phyloP scores from a whole-genome alignment of 495 filamentous ascomycete genomes.

The Niebla homalea region DNA sequence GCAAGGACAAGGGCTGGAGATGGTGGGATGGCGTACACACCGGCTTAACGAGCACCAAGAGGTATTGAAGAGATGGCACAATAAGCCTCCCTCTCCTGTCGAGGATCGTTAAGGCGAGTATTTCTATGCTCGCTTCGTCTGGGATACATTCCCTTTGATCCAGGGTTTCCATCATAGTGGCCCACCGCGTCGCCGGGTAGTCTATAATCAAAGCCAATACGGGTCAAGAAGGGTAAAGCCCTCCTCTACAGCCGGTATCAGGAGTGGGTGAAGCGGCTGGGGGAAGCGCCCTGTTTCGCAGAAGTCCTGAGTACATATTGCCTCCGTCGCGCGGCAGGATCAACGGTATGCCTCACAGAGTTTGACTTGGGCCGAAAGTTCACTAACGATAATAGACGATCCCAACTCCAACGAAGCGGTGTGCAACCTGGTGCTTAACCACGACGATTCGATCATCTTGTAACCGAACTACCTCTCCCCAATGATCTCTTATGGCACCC shows the following conservation, averaged over 20 bases:
- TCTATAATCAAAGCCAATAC: background rate
- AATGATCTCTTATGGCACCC: constrained; percentile 11
- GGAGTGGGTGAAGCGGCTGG: background rate
- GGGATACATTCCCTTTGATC: background rate
- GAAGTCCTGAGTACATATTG: constrained; percentile 11
- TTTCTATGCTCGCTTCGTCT: too few relatives aligned
- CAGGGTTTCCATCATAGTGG: constrained; percentile 4
- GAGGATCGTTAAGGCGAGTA: too few relatives aligned
- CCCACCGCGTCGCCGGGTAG: constrained; percentile 5
- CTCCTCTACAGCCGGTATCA: background rate
- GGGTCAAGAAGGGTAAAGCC: too few relatives aligned
- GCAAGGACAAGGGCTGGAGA: too few relatives aligned
- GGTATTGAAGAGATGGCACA: too few relatives aligned
- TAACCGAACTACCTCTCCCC: constrained; percentile 12
- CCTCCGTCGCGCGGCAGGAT: constrained; percentile 7
- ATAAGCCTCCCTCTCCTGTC: too few relatives aligned
- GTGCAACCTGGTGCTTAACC: constrained; percentile 7
- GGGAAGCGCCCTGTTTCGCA: constrained; percentile 2
- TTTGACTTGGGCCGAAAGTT: background rate
- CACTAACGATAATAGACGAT: constrained; percentile 11
- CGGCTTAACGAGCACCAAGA: too few relatives aligned
- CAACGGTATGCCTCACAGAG: constrained; percentile 4
- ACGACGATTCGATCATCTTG: constrained; percentile 11
- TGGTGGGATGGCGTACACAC: too few relatives aligned
- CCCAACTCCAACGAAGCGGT: constrained; percentile 8